Base-by-base conservation (phyloP, 2,329 filamentous ascomycete genomes). In the Plenodomus lindquistii region DNA sequence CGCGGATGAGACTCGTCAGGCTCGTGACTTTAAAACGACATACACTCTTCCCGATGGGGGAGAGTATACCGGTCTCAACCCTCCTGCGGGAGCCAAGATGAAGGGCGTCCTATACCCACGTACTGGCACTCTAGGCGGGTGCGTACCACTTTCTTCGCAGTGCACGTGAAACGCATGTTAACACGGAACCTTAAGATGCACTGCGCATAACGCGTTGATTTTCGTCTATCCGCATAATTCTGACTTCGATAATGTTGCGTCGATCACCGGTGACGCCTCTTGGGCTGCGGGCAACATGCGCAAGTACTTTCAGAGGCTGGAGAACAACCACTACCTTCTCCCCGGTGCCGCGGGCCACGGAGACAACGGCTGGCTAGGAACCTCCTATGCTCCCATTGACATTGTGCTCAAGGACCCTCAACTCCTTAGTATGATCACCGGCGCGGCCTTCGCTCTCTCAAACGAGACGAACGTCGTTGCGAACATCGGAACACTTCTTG, bases 191-290 rank as follows among this genome's bases (percentile, higher is more conserved):
- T n/a, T n/a, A n/a, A n/a, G n/a, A n/a, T 85, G 82, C 66, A 79
- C 81, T 1, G 77, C 80, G 4, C 85, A 88, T 66, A 86, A 87
- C 44, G 84, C 83, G 6, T 68, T 85, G 37, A 80, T 87, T 40
- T 76, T 79, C 15, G 73, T 85, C 20, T 79, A 83, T 50, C 84
- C 85, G 0, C 77, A 82, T 48, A 75, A 80, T 39, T 79, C 77
- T 21, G 85, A 87, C 66, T 87, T 81, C 70, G 74, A 84, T 38
- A 70, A 80, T 57, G 80, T 87, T 46, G 79, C 78, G 3, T 67
- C 70, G 11, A 60, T 86, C 21, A 87, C 85, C 2, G 83, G 84
- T 3, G 85, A 88, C 57, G 57, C 67, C 2, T 81, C 81, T 0
- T 87, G 85, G 84, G 69, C 73, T 0, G 71, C 83, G 0, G 67